phyloP scores from a whole-genome alignment of 1,139 yeast genomes.

The Pneumocystis murina region DNA sequence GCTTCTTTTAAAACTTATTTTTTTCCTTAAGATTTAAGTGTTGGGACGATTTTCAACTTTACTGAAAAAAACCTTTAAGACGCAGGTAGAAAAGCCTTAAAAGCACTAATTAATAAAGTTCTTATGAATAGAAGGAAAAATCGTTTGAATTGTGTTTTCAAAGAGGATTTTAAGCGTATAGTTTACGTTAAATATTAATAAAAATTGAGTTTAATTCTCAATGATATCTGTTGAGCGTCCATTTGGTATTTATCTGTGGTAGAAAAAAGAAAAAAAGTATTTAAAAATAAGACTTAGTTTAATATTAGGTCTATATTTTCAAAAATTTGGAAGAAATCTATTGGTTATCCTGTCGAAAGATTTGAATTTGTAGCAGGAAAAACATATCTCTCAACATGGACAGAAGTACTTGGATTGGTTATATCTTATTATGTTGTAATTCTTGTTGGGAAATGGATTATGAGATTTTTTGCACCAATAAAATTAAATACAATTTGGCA shows the following conservation, averaged over 20 bases:
- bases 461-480: slow-evolving; percentile 46
- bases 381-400: slow-evolving; percentile 36
- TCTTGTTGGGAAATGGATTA: slow-evolving; percentile 61
- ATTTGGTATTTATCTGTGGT: slow-evolving; percentile 84
- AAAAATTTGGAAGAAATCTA: slow-evolving; percentile 34
- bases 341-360: slow-evolving; percentile 49
- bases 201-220: slow-evolving; percentile 4
- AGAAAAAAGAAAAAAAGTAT: slow-evolving; percentile 19
- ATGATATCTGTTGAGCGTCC: slow-evolving; percentile 65
- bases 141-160: background rate
- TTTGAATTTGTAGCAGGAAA: slow-evolving; percentile 54
- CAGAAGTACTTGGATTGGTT: slow-evolving; percentile 48
- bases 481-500: slow-evolving; percentile 61
- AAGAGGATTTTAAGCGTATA: background rate
- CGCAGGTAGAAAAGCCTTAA: no score
- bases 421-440: slow-evolving; percentile 59
- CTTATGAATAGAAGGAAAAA: no score
- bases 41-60: no score
- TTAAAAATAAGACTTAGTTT: background rate
- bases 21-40: no score
- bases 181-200: background rate
- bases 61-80: no score
- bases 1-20: no score
- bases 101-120: background rate
- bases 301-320: slow-evolving; percentile 36